phyloP scores from a whole-genome alignment of 2,329 filamentous ascomycete genomes.

The Aspergillus fijiensis region DNA sequence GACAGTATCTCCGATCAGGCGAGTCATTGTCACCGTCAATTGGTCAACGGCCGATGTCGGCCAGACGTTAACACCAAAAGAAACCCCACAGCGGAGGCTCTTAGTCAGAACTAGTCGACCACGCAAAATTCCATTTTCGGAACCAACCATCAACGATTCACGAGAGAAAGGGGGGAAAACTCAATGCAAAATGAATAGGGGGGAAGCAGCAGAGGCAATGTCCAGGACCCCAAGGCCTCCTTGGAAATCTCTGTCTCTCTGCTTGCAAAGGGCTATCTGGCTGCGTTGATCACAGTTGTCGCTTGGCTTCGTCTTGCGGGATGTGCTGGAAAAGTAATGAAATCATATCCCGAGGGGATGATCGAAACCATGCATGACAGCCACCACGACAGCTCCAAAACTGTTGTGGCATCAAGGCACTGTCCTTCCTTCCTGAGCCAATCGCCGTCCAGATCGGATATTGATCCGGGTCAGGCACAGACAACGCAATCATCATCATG shows the following conservation, averaged over 20 bases:
- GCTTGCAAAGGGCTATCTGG: no score
- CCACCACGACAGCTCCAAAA: neutral
- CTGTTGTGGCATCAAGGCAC: neutral
- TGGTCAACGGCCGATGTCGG: neutral
- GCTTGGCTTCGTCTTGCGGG: neutral
- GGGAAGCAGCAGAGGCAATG: no score
- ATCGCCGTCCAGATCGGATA: neutral
- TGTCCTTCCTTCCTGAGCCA: neutral
- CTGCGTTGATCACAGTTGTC: no score
- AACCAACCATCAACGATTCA: neutral
- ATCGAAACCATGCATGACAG: neutral
- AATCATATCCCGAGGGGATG: neutral
- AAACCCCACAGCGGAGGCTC: neutral
- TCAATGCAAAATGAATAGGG: neutral
- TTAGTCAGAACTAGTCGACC: neutral
- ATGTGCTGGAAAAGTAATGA: neutral
- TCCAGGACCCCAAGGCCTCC: neutral
- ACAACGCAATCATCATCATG: neutral
- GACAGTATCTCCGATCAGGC: slow-evolving; percentile 1
- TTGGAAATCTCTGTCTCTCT: no score
- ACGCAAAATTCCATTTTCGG: slow-evolving; percentile 6
- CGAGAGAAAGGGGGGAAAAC: neutral
- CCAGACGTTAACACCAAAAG: neutral
- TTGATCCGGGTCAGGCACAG: neutral
- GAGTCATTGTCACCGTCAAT: neutral